Conservation (phyloP, 768 basidiomycete genomes). For the Naganishia antarctica region DNA sequence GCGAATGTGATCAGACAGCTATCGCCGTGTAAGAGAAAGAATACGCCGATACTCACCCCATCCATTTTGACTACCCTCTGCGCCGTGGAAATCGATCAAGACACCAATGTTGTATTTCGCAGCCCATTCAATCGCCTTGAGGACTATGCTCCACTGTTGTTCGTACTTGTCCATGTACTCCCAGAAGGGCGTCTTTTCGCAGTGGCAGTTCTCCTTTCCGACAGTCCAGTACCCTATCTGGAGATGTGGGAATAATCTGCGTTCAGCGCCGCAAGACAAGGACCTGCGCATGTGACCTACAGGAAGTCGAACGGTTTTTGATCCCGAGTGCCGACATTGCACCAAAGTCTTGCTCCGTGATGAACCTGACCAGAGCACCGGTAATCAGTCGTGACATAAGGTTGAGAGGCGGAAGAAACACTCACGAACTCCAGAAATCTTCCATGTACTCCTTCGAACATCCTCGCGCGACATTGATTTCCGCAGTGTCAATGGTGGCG, state of each 20-base stretch:
- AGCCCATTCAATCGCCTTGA: constrained; percentile 45
- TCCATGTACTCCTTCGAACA: constrained; percentile 48
- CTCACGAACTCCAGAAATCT: constrained; percentile 37
- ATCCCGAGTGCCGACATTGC: constrained; percentile 37
- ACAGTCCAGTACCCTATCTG: constrained; percentile 42
- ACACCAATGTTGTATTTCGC: constrained; percentile 45
- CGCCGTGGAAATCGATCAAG: constrained; percentile 43
- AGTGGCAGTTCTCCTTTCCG: constrained; percentile 30
- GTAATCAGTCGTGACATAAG: background rate
- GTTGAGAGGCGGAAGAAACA: background rate
- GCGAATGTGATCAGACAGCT: background rate
- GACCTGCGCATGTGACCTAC: constrained; percentile 32
- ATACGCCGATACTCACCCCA: constrained; percentile 9
- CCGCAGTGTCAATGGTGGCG: constrained; percentile 55
- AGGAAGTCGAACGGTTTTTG: constrained; percentile 43
- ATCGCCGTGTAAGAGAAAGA: too few species aligned
- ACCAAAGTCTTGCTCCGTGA: constrained; percentile 43
- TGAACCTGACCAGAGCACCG: constrained; percentile 34
- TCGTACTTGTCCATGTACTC: constrained; percentile 38
- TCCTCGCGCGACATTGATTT: constrained; percentile 56
- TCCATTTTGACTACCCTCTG: constrained; percentile 4
- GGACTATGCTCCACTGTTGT: constrained; percentile 42
- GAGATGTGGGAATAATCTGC: too few species aligned
- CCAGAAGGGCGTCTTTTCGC: constrained; percentile 40
- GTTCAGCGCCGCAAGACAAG: background rate